Evolutionary conservation across 805 yeast species (phyloP), one percentile per base, ranked within the genome.

Genomic region (Candida yuanshanica): DNA sequence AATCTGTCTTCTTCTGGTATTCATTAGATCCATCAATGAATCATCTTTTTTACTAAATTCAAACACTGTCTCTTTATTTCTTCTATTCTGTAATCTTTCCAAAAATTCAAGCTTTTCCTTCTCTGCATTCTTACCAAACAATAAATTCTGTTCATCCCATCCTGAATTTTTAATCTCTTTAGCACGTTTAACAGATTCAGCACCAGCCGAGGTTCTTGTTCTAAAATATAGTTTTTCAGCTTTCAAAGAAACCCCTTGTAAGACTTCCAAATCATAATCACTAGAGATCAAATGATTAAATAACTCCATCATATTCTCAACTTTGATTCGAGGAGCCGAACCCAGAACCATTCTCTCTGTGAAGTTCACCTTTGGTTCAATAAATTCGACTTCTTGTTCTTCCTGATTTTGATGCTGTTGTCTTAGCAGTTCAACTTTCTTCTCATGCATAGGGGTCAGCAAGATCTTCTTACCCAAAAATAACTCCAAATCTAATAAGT

Each of bases 181-280:
- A 16, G 95, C 72, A 55, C 98, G 71, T 55, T 84, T 85, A 27
- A 87, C 75, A n/a, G 95, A 81, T 57, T 88, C 96, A 20, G 68
- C 70, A 4, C 96, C 86, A 1, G 99, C 96, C 1, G 95, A 74
- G 36, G 82, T 79, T 56, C 96, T 76, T 2, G 97, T 87, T 62
- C 88, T 80, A 57, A 81, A 72, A 58, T 87, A 93, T 46, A 91
- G 69, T 56, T 83, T 83, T 60, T 93, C 99, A 47, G 96, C 99
- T 53, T 91, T 84, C 12, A 63, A 59, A 1, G 98, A 80, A 35
- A 89, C 96, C 17, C 76, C 81, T 47, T 68, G 75, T 47, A 85
- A 61, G 17, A 75, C 73, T 33, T 67, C 63, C 42, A 91, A 59
- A 43, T 93, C 98, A 58, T 77, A 83, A 58, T 83, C 76, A 31